Percentiles rank a stretch among this genome's conserved stretches.
These are phyloP conservation scores for Malania oleifera DNA, from an alignment of 164 flowering plant genomes.

Conservation along the genomic window DNA sequence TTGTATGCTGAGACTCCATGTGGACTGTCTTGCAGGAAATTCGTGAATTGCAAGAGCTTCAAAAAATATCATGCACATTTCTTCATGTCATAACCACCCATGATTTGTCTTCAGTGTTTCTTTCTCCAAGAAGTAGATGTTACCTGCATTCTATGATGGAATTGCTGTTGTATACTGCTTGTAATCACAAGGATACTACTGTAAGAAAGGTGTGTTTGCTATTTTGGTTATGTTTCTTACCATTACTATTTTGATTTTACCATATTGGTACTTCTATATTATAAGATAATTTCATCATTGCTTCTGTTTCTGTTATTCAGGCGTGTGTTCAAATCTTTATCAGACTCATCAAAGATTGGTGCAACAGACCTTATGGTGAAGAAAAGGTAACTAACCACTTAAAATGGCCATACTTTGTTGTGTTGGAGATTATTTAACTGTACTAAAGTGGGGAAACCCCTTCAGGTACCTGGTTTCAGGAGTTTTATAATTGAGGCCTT, in stretches of 20 bases:
- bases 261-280: background rate
- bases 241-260: background rate
- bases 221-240: too few species aligned
- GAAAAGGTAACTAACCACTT: conserved; percentile 55
- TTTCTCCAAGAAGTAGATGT: conserved; percentile 60
- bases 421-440: background rate
- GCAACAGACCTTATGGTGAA: conserved; percentile 49
- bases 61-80: conserved; percentile 70
- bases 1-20: background rate
- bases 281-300: conserved; percentile 10
- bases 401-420: background rate
- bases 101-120: conserved; percentile 76
- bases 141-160: conserved; percentile 77
- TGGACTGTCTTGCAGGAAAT: conserved; percentile 57
- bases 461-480: conserved; percentile 90
- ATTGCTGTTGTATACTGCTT: conserved; percentile 58
- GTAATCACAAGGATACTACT: conserved; percentile 77
- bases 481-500: conserved; percentile 68
- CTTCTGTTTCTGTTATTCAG: conserved; percentile 32
- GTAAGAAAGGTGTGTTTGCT: conserved; percentile 64
- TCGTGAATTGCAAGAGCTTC: conserved; percentile 92
- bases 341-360: conserved; percentile 92
- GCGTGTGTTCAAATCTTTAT: conserved; percentile 89
- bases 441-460: conserved; percentile 9
- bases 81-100: conserved; percentile 83